These are phyloP conservation scores for Strobilomyces dryophilus DNA, from an alignment of 768 basidiomycete species.

Conservation along the genomic window DNA sequence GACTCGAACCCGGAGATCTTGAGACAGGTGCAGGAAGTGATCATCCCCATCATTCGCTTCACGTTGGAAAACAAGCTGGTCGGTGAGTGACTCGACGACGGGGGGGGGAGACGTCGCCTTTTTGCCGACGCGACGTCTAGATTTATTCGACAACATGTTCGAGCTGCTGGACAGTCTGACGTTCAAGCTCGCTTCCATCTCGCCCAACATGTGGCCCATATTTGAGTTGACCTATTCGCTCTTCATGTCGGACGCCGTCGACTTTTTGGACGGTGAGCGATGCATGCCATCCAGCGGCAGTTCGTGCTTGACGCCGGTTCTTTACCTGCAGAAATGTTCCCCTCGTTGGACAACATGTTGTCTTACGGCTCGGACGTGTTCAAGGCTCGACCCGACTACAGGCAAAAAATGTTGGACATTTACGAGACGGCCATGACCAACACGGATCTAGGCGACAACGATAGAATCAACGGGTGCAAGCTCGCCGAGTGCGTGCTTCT, in stretches of 20 bases:
- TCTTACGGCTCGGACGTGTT: slow-evolving; percentile 78
- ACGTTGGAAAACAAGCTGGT: slow-evolving; percentile 76
- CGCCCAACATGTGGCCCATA: slow-evolving; percentile 82
- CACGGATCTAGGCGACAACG: slow-evolving; percentile 75
- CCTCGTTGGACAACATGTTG: slow-evolving; percentile 83
- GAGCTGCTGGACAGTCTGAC: slow-evolving; percentile 82
- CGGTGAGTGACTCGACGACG: slow-evolving; percentile 41
- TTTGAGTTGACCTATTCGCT: slow-evolving; percentile 79
- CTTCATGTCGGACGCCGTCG: slow-evolving; percentile 79
- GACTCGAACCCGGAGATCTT: slow-evolving; percentile 73
- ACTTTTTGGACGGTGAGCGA: slow-evolving; percentile 76
- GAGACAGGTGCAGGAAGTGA: slow-evolving; percentile 73
- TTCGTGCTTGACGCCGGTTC: not conserved
- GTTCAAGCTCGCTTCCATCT: slow-evolving; percentile 72
- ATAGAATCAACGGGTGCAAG: slow-evolving; percentile 81
- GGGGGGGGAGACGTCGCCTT: not conserved
- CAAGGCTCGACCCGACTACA: slow-evolving; percentile 69
- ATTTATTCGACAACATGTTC: slow-evolving; percentile 84
- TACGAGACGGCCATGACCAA: slow-evolving; percentile 71
- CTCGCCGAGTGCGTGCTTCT: slow-evolving; percentile 79
- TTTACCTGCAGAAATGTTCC: slow-evolving; percentile 74
- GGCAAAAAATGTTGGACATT: slow-evolving; percentile 77
- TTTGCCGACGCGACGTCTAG: slow-evolving; percentile 32
- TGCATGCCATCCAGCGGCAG: not conserved
- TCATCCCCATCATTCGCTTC: slow-evolving; percentile 72